Conservation (phyloP, 1,284 basidiomycete genomes). For the Takashimella koratensis region DNA sequence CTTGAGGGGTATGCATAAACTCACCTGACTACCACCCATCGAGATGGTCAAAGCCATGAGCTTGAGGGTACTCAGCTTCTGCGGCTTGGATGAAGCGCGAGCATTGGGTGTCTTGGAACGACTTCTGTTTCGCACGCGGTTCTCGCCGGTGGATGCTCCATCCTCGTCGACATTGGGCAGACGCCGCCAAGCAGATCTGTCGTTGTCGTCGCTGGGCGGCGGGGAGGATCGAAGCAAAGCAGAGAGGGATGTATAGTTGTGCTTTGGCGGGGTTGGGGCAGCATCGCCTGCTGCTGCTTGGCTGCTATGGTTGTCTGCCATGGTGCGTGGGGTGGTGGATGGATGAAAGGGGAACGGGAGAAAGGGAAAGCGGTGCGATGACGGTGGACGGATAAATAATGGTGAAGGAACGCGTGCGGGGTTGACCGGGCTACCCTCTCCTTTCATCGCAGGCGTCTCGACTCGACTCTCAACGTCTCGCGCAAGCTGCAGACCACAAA, state of each 20-base stretch:
- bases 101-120: neutral
- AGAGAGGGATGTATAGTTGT: slow-evolving; percentile 38
- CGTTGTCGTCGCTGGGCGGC: slow-evolving; percentile 2
- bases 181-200: neutral
- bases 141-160: neutral
- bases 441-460: no score
- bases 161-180: neutral
- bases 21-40: slow-evolving; percentile 70
- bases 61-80: slow-evolving; percentile 38
- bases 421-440: neutral
- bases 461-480: no score
- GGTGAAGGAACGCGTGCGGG: neutral
- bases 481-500: no score
- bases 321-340: neutral
- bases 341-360: neutral
- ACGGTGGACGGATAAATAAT: no score
- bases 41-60: slow-evolving; percentile 54
- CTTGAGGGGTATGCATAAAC: slow-evolving; percentile 2
- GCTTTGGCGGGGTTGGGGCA: slow-evolving; percentile 14
- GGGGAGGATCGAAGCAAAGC: slow-evolving; percentile 21
- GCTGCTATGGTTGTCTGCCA: neutral
- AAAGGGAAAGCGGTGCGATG: neutral
- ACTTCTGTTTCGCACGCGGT: slow-evolving; percentile 10
- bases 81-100: slow-evolving; percentile 8
- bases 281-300: neutral